Percentiles rank a stretch among this genome's conserved stretches.
These are phyloP conservation scores for Candida dajiaensis DNA, from an alignment of 805 yeast species.

Conservation along the genomic window DNA sequence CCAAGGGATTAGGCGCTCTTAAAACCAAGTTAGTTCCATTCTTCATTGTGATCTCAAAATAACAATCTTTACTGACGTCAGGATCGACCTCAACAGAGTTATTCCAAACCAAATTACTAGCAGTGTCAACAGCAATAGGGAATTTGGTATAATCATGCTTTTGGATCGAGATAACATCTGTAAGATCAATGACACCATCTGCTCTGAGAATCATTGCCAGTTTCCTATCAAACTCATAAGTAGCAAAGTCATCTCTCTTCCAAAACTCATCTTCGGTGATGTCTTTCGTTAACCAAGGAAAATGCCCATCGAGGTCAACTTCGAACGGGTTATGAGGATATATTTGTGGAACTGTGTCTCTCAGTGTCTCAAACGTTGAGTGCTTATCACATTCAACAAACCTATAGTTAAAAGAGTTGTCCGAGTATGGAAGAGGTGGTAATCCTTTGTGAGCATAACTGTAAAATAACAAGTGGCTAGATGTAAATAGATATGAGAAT, in stretches of 20 bases:
- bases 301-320: conserved; percentile 42
- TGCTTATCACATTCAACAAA: conserved; percentile 25
- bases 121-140: conserved; percentile 23
- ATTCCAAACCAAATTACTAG: conserved; percentile 27
- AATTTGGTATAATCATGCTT: conserved; percentile 25
- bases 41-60: conserved; percentile 44
- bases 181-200: conserved; percentile 55
- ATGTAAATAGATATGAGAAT: conserved; percentile 58
- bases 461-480: conserved; percentile 55
- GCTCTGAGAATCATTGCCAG: conserved; percentile 50
- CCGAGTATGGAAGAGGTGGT: conserved; percentile 50
- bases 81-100: conserved; percentile 16
- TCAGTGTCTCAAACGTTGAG: conserved; percentile 16
- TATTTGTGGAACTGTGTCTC: conserved; percentile 27
- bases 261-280: conserved; percentile 35
- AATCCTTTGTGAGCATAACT: conserved; percentile 46
- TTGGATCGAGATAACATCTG: conserved; percentile 37
- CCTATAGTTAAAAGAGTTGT: conserved; percentile 1
- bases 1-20: conserved; percentile 44
- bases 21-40: conserved; percentile 44
- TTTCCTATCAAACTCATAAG: conserved; percentile 61
- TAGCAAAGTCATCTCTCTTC: conserved; percentile 48
- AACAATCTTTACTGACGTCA: conserved; percentile 33
- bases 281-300: conserved; percentile 53
- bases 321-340: conserved; percentile 52